These are phyloP conservation scores for Solanum chmielewskii DNA, from an alignment of 257 asterid genomes.

Conservation along the genomic window DNA sequence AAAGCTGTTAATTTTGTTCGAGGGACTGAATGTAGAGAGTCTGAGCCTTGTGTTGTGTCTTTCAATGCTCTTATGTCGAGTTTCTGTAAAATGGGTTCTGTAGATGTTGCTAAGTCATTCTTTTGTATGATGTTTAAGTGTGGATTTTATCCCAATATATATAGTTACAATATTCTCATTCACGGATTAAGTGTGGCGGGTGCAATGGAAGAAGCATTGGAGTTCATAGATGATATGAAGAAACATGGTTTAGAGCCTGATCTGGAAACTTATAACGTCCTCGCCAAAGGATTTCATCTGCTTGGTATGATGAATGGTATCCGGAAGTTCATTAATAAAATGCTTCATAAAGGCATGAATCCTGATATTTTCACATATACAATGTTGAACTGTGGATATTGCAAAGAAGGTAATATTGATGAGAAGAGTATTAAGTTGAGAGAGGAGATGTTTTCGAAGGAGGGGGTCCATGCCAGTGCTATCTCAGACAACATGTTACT, in stretches of 20 bases:
- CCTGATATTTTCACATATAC: slow-evolving; percentile 41
- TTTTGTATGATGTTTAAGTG: slow-evolving; percentile 58
- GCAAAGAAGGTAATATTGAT: slow-evolving; percentile 34
- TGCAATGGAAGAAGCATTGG: slow-evolving; percentile 62
- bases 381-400: slow-evolving; percentile 45
- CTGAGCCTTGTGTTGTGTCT: slow-evolving; percentile 36
- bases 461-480: slow-evolving; percentile 31
- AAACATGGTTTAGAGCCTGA: slow-evolving; percentile 63
- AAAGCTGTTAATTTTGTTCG: slow-evolving; percentile 51
- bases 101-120: slow-evolving; percentile 50
- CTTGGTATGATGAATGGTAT: slow-evolving; percentile 48
- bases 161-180: slow-evolving; percentile 62
- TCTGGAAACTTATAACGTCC: slow-evolving; percentile 51
- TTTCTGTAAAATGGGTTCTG: slow-evolving; percentile 53
- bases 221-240: slow-evolving; percentile 49
- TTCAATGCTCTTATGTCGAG: slow-evolving; percentile 62
- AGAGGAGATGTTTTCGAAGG: slow-evolving; percentile 38
- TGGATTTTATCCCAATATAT: slow-evolving; percentile 57
- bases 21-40: slow-evolving; percentile 21
- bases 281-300: slow-evolving; percentile 57
- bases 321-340: slow-evolving; percentile 18
- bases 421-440: slow-evolving; percentile 52
- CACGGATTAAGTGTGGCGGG: slow-evolving; percentile 57
- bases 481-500: slow-evolving; percentile 32
- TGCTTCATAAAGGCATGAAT: slow-evolving; percentile 19